Conservation (phyloP, 1,139 yeast species). For the Candida glucosophila region DNA sequence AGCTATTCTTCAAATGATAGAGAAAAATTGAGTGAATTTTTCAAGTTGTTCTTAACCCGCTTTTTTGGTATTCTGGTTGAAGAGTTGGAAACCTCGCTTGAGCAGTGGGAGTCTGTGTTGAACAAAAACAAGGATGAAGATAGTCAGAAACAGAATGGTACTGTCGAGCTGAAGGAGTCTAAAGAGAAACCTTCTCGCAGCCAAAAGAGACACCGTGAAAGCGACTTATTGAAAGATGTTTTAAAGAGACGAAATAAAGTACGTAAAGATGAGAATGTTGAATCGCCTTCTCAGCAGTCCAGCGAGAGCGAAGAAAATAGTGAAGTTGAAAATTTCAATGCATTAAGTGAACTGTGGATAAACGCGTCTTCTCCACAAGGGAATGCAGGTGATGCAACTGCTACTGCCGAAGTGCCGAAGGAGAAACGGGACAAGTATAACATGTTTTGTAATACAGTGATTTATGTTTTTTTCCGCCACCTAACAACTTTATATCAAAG, state of each 20-base stretch:
- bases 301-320: constrained; percentile 31
- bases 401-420: background rate
- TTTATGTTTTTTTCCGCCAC: constrained; percentile 85
- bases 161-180: constrained; percentile 3
- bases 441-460: constrained; percentile 83
- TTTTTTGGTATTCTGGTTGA: constrained; percentile 53
- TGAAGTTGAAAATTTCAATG: constrained; percentile 38
- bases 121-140: background rate
- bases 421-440: constrained; percentile 47
- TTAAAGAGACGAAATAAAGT: constrained; percentile 57
- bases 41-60: constrained; percentile 59
- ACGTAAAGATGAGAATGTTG: constrained; percentile 29
- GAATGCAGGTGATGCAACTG: constrained; percentile 1
- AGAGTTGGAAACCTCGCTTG: constrained; percentile 18
- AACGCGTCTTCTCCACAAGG: constrained; percentile 32
- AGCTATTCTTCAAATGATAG: constrained; percentile 78
- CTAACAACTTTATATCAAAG: constrained; percentile 77
- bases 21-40: constrained; percentile 64
- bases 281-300: constrained; percentile 20
- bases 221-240: constrained; percentile 66
- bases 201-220: constrained; percentile 50
- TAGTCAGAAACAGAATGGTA: background rate
- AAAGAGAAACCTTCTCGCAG: constrained; percentile 10
- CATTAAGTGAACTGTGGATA: constrained; percentile 64
- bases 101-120: constrained; percentile 12